Evolutionary conservation across 2,329 filamentous ascomycete species (phyloP).

Genomic region (Hypoxylon sp.): DNA sequence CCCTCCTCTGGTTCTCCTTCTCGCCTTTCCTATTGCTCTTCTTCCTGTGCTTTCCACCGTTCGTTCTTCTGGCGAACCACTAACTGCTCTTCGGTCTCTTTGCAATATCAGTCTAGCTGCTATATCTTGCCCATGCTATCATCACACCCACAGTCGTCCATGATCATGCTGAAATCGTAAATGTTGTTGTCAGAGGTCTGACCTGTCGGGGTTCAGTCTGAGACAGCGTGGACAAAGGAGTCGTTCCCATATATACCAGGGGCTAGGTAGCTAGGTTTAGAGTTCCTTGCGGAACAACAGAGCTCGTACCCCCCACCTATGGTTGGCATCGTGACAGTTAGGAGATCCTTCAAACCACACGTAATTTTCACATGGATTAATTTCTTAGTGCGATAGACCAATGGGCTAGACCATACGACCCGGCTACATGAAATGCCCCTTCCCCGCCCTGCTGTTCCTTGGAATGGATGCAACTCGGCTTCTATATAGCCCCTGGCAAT

Average conservation of each 20-base stretch:
- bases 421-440: background rate
- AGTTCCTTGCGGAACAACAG: no score
- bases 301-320: no score
- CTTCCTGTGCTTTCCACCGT: background rate
- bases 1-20: background rate
- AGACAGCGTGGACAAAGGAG: no score
- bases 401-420: no score
- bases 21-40: background rate
- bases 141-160: background rate
- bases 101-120: background rate
- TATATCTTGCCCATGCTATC: background rate
- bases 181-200: background rate
- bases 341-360: no score
- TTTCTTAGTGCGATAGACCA: no score
- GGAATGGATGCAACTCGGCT: background rate
- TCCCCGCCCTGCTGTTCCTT: slow-evolving; percentile 16
- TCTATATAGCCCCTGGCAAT: background rate
- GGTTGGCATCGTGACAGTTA: no score
- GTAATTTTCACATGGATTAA: no score
- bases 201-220: no score
- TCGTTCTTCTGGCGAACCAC: background rate
- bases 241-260: no score
- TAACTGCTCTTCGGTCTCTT: background rate
- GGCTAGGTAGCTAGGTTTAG: no score
- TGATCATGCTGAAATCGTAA: background rate